A percentile compares a stretch with the other conserved stretches of the same genome.
phyloP scores from a whole-genome alignment of 2,329 filamentous ascomycete genomes.

The Pseudocercospora macadamiae region DNA sequence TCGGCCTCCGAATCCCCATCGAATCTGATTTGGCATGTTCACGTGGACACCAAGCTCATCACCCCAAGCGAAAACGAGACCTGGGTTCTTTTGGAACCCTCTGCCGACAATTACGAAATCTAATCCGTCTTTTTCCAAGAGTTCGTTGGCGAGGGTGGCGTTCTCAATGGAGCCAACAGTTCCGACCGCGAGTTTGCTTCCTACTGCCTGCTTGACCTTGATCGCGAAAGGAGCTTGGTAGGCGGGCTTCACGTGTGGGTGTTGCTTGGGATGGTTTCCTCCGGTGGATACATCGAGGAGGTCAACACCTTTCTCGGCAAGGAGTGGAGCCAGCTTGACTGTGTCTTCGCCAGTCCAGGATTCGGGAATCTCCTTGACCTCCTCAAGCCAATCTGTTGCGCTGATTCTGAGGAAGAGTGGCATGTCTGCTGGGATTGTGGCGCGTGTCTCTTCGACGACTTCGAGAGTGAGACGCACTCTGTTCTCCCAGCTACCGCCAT shows the following conservation, averaged over 20 bases:
- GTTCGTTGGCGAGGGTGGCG: conserved; percentile 67
- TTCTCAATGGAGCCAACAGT: conserved; percentile 75
- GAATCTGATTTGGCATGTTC: conserved; percentile 71
- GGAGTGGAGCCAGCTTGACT: conserved; percentile 63
- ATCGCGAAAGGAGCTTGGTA: conserved; percentile 78
- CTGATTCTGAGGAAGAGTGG: conserved; percentile 74
- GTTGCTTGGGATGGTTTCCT: conserved; percentile 63
- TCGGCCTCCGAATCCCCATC: conserved; percentile 60
- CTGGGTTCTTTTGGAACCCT: conserved; percentile 67
- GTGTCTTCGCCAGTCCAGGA: conserved; percentile 71
- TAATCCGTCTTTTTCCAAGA: conserved; percentile 53
- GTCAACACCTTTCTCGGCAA: conserved; percentile 76
- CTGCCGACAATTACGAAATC: conserved; percentile 76
- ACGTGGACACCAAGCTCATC: conserved; percentile 72
- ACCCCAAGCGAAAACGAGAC: conserved; percentile 67
- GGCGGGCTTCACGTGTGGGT: conserved; percentile 63
- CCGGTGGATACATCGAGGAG: conserved; percentile 80
- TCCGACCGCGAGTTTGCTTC: conserved; percentile 70
- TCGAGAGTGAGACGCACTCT: conserved; percentile 70
- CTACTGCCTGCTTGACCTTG: conserved; percentile 72
- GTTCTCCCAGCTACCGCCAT: conserved; percentile 71
- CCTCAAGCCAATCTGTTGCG: conserved; percentile 76
- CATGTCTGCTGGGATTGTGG: conserved; percentile 66
- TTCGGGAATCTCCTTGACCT: conserved; percentile 54
- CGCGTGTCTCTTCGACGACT: conserved; percentile 63